A percentile compares a stretch with the other conserved stretches of the same genome.
Conservation (phyloP, 2,329 filamentous ascomycete genomes). For the Ceratocystis harringtonii region DNA sequence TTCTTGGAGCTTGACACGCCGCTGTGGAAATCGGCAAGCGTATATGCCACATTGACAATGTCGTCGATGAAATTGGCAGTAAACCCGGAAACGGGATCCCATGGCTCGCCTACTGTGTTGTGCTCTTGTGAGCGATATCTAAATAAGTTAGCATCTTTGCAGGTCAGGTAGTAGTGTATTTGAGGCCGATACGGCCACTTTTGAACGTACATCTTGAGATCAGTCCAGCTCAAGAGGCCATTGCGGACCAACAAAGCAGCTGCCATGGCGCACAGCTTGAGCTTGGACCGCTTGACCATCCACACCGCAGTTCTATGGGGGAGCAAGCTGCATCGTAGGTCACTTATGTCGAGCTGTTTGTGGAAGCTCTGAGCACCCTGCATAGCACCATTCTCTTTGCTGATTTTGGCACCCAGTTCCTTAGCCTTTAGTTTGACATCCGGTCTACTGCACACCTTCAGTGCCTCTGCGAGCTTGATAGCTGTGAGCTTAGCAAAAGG, state of each 20-base stretch:
- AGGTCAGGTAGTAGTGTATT: conserved; percentile 28
- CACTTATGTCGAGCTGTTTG: conserved; percentile 49
- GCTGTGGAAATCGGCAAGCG: conserved; percentile 57
- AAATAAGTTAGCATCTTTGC: conserved; percentile 14
- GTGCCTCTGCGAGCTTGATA: conserved; percentile 50
- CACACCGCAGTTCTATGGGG: conserved; percentile 58
- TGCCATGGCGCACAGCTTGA: conserved; percentile 56
- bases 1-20: conserved; percentile 20
- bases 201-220: conserved; percentile 45
- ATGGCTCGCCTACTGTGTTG: conserved; percentile 61
- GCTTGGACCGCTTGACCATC: conserved; percentile 49
- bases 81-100: conserved; percentile 64
- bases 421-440: conserved; percentile 41
- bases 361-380: conserved; percentile 55
- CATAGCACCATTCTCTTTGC: conserved; percentile 48
- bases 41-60: conserved; percentile 66
- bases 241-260: conserved; percentile 52
- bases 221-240: conserved; percentile 49
- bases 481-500: conserved; percentile 52
- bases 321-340: conserved; percentile 53
- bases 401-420: conserved; percentile 48
- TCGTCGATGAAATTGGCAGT: conserved; percentile 69
- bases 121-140: conserved; percentile 45
- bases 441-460: conserved; percentile 43
- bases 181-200: neutral